Evolutionary conservation across 2,329 filamentous ascomycete species (phyloP), one percentile per base, ranked within the genome.

Genomic region (Coniochaeta sp.): DNA sequence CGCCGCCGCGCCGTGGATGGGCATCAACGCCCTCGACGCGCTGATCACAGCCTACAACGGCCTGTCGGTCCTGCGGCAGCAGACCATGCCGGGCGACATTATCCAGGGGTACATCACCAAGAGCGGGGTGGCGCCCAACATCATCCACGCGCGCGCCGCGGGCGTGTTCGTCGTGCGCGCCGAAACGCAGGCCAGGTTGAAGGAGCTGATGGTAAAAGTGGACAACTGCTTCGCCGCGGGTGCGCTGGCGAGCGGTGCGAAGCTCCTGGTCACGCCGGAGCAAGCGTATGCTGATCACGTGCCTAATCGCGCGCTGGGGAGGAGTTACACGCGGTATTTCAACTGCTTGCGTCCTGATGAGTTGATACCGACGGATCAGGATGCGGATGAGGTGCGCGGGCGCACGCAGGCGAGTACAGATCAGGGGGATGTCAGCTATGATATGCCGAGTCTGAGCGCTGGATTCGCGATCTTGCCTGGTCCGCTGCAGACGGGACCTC

Each of bases 21-120:
- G 81, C 0, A 70, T 78, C 56, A 83, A 84, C 58, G 80, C 81
- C 0, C 70, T 83, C 0, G 81, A 84, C 56, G 79, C 79, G 0
- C 59, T 81, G 20, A 67, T 83, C 2, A 67, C 70, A 0, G 73
- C 69, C 0, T 77, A 77, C 56, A 73, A 71, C 50, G 67, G 67
- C 40, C 61, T 83, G 4, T 72, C 75, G 0, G 68, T 78, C 0
- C 66, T 83, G 6, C 72, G 81, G 1, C 79, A 83, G 61, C 80
- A 83, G 60, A 71, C 78, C 3, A 69, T 72, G 55, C 75, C 79
- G 0, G 73, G 74, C 4, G 74, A 76, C 51, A 63, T 74, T 6
- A 71, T 78, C 55, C 64, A 81, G 53, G 71, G 77, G 1, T 73
- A 78, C 20, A 77, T 84, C 51, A 71, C 72, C 0, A 63, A 79